Base-by-base conservation (phyloP, 805 yeast species). In the Hanseniaspora valbyensis region DNA sequence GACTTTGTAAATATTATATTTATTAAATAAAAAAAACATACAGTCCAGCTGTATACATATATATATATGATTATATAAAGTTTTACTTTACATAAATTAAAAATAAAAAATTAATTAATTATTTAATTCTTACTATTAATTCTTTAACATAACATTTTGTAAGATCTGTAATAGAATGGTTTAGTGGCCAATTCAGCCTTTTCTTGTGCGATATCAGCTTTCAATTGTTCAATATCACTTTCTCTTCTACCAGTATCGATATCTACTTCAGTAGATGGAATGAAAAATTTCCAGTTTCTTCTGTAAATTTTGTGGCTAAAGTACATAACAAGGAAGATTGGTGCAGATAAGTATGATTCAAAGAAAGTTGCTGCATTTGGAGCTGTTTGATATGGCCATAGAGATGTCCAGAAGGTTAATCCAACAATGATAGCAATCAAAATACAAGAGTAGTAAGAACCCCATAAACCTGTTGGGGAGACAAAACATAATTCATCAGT, bases 401-500 rank as follows among this genome's bases (percentile, higher is more conserved):
- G 66, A 3, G 92, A 89, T 52, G 81, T 72, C 86, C 90, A 86
- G 71, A 86, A 83, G 67, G 83, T 89, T 28, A 87, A 84, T 52
- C 76, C 67, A 53, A 86, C 68, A 56, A 86, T 78, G 49, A 82
- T 63, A 29, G 73, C 40, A 63, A 79, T 79, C 60, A 87, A 65
- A 25, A 66, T 52, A 22, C 76, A 59, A 50, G 92, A 94, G 61
- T 74, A 75, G 54, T 61, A 63, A 1, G 94, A 80, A 45, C 94
- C 94, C 58, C 63, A 68, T 32, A 80, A 65, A 57, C 95, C 95
- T 37, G 74, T 69, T 53, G 78, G 81, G 6, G 95, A 74, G 45
- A 68, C 70, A 66, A 77, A 86, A 0, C 81, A 72, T 45, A 85
- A 68, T 64, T 85, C 92, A 53, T 76, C 77, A 10, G 79, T 68